phyloP scores from a whole-genome alignment of 202 grass and related monocot genomes.

The Brachypodium distachyon region DNA sequence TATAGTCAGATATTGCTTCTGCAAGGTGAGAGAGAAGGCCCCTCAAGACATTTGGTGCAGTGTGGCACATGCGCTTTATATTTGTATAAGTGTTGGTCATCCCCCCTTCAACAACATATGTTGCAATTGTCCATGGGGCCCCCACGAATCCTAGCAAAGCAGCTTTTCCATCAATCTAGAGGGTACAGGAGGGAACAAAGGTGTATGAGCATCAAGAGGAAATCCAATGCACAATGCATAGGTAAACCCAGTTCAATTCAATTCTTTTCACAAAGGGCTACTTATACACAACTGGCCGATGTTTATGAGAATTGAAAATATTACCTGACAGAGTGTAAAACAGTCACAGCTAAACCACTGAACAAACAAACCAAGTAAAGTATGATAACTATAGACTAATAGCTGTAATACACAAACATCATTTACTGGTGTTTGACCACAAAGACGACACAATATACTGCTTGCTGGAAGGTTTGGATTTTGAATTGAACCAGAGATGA shows the following conservation, averaged over 20 bases:
- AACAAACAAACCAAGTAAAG: not conserved
- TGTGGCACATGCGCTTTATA: constrained; percentile 95
- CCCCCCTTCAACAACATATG: constrained; percentile 90
- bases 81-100: constrained; percentile 80
- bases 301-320: not conserved
- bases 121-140: constrained; percentile 97
- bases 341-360: not conserved
- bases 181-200: constrained; percentile 17
- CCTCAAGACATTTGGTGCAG: constrained; percentile 68
- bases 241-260: not conserved
- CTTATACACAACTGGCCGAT: not conserved
- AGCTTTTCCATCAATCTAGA: constrained; percentile 72
- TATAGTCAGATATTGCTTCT: constrained; percentile 82
- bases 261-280: not conserved
- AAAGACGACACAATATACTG: not conserved
- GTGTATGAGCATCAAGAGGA: constrained; percentile 19
- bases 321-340: not conserved
- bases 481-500: not conserved
- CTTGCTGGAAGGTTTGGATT: not conserved
- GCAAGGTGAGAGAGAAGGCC: constrained; percentile 78
- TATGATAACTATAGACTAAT: not conserved
- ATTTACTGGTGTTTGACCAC: constrained; percentile 1
- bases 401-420: not conserved
- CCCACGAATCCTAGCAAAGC: constrained; percentile 97
- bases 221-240: not conserved